These are phyloP conservation scores for Lachancea meyersii DNA, from an alignment of 805 yeast genomes.

Conservation along the genomic window DNA sequence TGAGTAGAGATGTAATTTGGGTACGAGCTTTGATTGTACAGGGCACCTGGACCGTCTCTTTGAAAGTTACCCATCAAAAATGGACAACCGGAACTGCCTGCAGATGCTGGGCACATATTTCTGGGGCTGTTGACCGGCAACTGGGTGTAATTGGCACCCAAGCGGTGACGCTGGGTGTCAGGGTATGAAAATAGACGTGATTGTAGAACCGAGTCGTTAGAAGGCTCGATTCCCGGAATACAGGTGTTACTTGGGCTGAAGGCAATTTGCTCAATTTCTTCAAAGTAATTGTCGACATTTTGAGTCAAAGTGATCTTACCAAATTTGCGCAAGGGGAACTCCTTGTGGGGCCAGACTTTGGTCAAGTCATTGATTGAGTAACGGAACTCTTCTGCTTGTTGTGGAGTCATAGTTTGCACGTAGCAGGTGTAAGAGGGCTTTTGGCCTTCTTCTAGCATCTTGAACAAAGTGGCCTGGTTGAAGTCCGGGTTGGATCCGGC, in stretches of 20 bases:
- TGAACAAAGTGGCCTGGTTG: constrained; percentile 37
- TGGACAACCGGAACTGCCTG: constrained; percentile 17
- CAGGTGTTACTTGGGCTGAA: constrained; percentile 63
- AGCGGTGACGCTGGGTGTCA: constrained; percentile 72
- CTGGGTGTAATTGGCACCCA: constrained; percentile 63
- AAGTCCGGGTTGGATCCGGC: constrained; percentile 49
- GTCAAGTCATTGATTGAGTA: constrained; percentile 84
- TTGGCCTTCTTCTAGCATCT: constrained; percentile 43
- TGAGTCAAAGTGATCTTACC: constrained; percentile 75
- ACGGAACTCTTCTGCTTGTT: constrained; percentile 66
- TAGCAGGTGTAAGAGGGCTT: constrained; percentile 47
- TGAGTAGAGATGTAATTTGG: constrained; percentile 47
- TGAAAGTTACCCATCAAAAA: constrained; percentile 39
- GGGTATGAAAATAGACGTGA: constrained; percentile 69
- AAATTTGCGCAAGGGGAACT: constrained; percentile 80
- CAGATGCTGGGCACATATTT: constrained; percentile 14
- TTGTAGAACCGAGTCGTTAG: constrained; percentile 74
- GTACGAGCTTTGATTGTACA: constrained; percentile 42
- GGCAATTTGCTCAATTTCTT: constrained; percentile 79
- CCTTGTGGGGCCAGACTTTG: constrained; percentile 85
- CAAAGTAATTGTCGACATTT: constrained; percentile 81
- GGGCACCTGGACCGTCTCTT: constrained; percentile 58
- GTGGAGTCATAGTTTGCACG: constrained; percentile 64
- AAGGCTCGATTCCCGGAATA: constrained; percentile 69
- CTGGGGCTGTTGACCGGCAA: constrained; percentile 54